These are phyloP conservation scores for Castanea sativa DNA, from an alignment of 306 rosid genomes.

Conservation along the genomic window DNA sequence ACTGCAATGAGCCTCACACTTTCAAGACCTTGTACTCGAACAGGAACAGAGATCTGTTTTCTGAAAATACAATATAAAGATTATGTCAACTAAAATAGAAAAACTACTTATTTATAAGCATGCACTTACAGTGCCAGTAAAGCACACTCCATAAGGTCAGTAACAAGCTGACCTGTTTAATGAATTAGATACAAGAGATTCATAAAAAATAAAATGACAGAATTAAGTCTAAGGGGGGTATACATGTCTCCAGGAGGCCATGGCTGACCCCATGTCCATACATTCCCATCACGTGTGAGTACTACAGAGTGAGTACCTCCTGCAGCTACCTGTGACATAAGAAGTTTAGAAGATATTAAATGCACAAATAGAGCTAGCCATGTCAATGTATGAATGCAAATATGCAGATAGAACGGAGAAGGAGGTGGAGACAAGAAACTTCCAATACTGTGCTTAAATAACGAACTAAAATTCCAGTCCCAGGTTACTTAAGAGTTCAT, in stretches of 20 bases:
- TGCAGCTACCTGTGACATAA: conserved; percentile 78
- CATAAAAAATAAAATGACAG: background rate
- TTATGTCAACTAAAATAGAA: conserved; percentile 5
- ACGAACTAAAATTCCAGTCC: background rate
- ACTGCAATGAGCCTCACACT: conserved; percentile 87
- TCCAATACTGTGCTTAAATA: background rate
- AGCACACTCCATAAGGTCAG: background rate
- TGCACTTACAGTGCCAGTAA: background rate
- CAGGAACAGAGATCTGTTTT: conserved; percentile 90
- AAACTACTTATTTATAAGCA: conserved; percentile 14
- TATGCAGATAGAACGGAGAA: conserved; percentile 1
- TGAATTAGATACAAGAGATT: background rate
- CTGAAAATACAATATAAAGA: conserved; percentile 36
- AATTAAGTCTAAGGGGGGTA: conserved; percentile 15
- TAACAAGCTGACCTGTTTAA: background rate
- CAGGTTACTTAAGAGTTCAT: background rate
- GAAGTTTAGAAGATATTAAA: conserved; percentile 3
- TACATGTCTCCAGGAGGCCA: conserved; percentile 99
- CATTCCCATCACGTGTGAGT: conserved; percentile 92
- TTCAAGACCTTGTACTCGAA: conserved; percentile 96
- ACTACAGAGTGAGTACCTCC: conserved; percentile 99
- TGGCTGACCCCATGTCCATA: conserved; percentile 99
- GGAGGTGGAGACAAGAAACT: background rate
- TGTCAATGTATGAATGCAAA: background rate
- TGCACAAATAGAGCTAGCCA: conserved; percentile 8